Evolutionary conservation across 108 stramenopile genomes (phyloP).

Genomic region (Aurantiochytrium sp.): DNA sequence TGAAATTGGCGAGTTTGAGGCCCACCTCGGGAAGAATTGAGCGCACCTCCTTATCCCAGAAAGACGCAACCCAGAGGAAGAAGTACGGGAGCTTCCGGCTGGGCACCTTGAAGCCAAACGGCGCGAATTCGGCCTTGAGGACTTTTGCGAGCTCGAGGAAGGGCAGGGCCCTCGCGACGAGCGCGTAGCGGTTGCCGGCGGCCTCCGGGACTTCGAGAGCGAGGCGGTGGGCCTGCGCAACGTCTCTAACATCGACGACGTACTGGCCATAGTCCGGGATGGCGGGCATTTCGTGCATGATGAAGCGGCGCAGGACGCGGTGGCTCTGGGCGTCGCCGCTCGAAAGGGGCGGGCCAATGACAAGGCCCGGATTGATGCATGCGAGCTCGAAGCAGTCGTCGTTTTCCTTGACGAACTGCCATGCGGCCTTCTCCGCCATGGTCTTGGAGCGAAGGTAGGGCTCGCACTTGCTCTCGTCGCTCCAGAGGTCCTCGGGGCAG

Average conservation of each 20-base stretch:
- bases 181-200: conserved; percentile 25
- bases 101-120: background rate
- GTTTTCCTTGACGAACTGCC: conserved; percentile 29
- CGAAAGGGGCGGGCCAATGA: background rate
- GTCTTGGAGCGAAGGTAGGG: conserved; percentile 19
- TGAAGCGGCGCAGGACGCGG: background rate
- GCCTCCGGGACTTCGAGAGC: background rate
- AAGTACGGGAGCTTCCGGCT: background rate
- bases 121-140: background rate
- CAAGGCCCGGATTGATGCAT: background rate
- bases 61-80: background rate
- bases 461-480: background rate
- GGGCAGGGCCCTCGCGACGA: background rate
- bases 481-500: background rate
- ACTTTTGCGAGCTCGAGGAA: background rate
- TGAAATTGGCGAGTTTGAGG: background rate
- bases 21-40: background rate
- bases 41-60: background rate
- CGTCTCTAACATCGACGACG: conserved; percentile 27
- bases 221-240: conserved; percentile 7
- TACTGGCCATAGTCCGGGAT: background rate
- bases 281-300: background rate
- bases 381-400: conserved; percentile 1
- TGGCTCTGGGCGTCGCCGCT: background rate
- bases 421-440: conserved; percentile 29